Evolutionary conservation across 2,329 filamentous ascomycete species (phyloP).

Genomic region (Aspergillus chevalieri): DNA sequence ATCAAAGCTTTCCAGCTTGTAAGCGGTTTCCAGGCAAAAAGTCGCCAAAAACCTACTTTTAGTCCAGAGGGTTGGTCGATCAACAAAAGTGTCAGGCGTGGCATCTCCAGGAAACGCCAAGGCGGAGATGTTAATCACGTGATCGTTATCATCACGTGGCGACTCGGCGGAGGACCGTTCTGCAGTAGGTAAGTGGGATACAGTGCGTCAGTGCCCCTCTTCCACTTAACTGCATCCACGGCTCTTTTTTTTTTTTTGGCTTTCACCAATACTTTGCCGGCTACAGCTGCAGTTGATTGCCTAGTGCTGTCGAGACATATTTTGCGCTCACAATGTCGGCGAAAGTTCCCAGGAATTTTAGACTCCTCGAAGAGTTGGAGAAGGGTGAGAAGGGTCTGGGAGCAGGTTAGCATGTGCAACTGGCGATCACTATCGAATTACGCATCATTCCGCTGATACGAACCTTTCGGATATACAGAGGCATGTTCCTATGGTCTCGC

Average conservation of each 20-base stretch:
- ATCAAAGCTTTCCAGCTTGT: not conserved
- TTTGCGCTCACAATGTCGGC: constrained; percentile 47
- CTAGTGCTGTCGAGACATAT: not conserved
- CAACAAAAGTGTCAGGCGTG: constrained; percentile 5
- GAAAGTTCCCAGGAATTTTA: constrained; percentile 91
- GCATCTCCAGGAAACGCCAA: constrained; percentile 16
- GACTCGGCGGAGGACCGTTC: not conserved
- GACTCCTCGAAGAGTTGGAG: constrained; percentile 92
- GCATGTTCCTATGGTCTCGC: constrained; percentile 95
- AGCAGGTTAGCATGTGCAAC: constrained; percentile 51
- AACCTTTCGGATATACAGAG: constrained; percentile 49
- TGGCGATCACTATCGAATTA: not conserved
- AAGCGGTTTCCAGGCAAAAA: not conserved
- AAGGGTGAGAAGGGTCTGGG: constrained; percentile 97
- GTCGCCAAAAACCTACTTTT: not conserved
- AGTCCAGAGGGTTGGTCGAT: constrained; percentile 5
- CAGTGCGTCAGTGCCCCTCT: constrained; percentile 14
- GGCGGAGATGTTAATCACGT: constrained; percentile 14
- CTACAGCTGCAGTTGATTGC: not conserved
- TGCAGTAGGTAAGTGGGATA: constrained; percentile 10
- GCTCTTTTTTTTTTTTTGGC: not conserved
- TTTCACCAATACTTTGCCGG: not conserved
- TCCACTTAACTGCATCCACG: constrained; percentile 7
- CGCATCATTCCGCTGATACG: constrained; percentile 15
- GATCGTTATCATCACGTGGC: constrained; percentile 14